Conservation (phyloP, 805 yeast genomes). For the Candida gorgasii region DNA sequence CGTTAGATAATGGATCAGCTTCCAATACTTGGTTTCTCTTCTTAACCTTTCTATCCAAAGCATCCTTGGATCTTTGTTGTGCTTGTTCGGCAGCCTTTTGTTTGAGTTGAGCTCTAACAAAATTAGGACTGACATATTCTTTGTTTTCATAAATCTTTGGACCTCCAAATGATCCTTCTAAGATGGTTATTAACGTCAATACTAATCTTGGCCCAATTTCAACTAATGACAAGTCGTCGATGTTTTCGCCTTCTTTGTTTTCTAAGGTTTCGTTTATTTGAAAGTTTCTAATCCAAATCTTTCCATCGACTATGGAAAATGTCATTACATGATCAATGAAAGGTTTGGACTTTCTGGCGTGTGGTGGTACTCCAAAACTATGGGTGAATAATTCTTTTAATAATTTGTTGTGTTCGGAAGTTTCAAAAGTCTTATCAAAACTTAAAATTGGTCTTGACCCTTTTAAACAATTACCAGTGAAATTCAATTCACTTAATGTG, state of each 20-base stretch:
- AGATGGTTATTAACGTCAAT: conserved; percentile 82
- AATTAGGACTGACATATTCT: conserved; percentile 95
- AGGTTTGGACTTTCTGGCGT: conserved; percentile 89
- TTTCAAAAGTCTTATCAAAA: conserved; percentile 74
- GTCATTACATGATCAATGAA: conserved; percentile 94
- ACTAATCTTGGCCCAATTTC: conserved; percentile 98
- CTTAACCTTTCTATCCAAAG: conserved; percentile 71
- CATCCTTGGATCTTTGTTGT: conserved; percentile 73
- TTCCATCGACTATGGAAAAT: conserved; percentile 87
- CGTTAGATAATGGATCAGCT: conserved; percentile 82
- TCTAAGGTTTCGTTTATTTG: conserved; percentile 75
- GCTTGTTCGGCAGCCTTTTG: conserved; percentile 82
- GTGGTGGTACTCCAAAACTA: conserved; percentile 91
- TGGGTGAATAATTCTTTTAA: conserved; percentile 62
- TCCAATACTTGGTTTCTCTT: conserved; percentile 72
- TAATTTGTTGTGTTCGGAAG: conserved; percentile 65
- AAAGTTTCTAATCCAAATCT: conserved; percentile 93
- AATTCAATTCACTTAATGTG: conserved; percentile 92
- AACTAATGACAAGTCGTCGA: conserved; percentile 70
- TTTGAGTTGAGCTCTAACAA: conserved; percentile 84
- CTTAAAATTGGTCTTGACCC: conserved; percentile 94
- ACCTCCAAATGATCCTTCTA: conserved; percentile 97
- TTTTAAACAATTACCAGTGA: conserved; percentile 92
- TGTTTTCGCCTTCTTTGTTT: conserved; percentile 50
- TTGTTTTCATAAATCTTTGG: conserved; percentile 97